Evolutionary conservation across 352 stramenopile species (phyloP).

Genomic region (Phytophthora vignae): DNA sequence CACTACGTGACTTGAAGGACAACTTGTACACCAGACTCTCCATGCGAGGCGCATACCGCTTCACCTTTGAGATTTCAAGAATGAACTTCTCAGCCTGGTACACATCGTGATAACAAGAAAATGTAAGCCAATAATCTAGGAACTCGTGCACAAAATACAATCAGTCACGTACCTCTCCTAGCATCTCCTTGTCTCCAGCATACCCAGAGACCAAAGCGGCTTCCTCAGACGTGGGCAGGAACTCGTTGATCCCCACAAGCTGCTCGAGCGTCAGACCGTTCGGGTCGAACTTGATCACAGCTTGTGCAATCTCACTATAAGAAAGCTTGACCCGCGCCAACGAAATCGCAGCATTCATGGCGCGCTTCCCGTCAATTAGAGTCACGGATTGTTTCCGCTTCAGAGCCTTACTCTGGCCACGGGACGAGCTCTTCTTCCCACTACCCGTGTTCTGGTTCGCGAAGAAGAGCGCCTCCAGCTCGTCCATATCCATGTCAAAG

Average conservation of each 20-base stretch:
- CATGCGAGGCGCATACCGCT: constrained; percentile 69
- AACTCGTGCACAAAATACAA: not conserved
- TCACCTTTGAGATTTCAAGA: constrained; percentile 84
- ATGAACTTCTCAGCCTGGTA: constrained; percentile 89
- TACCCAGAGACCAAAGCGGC: constrained; percentile 83
- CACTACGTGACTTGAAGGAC: constrained; percentile 70
- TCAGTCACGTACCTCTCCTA: constrained; percentile 67
- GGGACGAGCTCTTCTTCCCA: constrained; percentile 58
- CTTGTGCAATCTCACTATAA: constrained; percentile 88
- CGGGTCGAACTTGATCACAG: constrained; percentile 73
- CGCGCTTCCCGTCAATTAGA: constrained; percentile 96
- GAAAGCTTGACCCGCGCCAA: constrained; percentile 95
- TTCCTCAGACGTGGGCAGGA: constrained; percentile 95
- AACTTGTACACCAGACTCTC: constrained; percentile 88
- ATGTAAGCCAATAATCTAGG: not conserved
- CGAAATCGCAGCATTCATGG: constrained; percentile 98
- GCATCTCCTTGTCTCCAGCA: constrained; percentile 59
- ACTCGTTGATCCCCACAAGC: constrained; percentile 93
- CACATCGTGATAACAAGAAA: not conserved
- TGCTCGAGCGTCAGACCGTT: constrained; percentile 73
- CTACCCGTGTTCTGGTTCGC: constrained; percentile 54
- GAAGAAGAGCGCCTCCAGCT: constrained; percentile 90
- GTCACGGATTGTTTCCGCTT: constrained; percentile 87
- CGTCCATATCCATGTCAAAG: constrained; percentile 90
- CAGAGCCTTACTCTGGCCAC: constrained; percentile 48